A percentile compares a stretch with the other conserved stretches of the same genome.
Conservation (phyloP, 2,329 filamentous ascomycete species). For the Diaporthe eres region DNA sequence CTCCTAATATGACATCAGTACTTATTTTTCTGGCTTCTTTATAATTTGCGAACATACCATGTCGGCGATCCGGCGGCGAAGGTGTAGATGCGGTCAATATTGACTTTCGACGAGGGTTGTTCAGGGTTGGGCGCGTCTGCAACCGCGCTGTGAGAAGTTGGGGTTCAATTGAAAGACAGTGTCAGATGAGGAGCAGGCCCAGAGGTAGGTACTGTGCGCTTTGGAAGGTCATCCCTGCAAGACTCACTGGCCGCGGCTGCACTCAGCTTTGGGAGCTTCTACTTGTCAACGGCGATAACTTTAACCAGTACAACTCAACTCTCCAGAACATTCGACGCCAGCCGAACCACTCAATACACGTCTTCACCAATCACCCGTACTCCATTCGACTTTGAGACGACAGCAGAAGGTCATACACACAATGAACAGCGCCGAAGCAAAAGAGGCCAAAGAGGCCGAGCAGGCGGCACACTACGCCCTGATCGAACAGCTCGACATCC, state of each 20-base stretch:
- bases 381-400: neutral
- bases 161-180: constrained; percentile 24
- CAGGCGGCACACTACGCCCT: constrained; percentile 87
- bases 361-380: too few relatives aligned
- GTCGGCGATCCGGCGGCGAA: neutral
- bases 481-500: constrained; percentile 92
- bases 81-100: constrained; percentile 16
- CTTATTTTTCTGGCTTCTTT: too few relatives aligned
- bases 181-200: neutral
- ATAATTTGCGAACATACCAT: constrained; percentile 38
- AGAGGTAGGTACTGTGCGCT: neutral
- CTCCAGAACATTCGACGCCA: neutral
- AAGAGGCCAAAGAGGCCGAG: constrained; percentile 67
- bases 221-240: constrained; percentile 32
- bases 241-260: constrained; percentile 4
- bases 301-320: neutral
- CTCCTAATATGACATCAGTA: constrained; percentile 70
- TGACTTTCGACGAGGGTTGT: constrained; percentile 37
- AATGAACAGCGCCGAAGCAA: constrained; percentile 37
- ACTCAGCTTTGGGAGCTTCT: constrained; percentile 13
- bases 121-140: constrained; percentile 31
- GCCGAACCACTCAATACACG: neutral
- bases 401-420: neutral
- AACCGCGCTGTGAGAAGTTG: constrained; percentile 25
- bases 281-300: neutral